Percentiles rank a stretch among this genome's conserved stretches.
These are phyloP conservation scores for Chrysophaeum taylorii DNA, from an alignment of 352 stramenopile genomes.

Conservation along the genomic window DNA sequence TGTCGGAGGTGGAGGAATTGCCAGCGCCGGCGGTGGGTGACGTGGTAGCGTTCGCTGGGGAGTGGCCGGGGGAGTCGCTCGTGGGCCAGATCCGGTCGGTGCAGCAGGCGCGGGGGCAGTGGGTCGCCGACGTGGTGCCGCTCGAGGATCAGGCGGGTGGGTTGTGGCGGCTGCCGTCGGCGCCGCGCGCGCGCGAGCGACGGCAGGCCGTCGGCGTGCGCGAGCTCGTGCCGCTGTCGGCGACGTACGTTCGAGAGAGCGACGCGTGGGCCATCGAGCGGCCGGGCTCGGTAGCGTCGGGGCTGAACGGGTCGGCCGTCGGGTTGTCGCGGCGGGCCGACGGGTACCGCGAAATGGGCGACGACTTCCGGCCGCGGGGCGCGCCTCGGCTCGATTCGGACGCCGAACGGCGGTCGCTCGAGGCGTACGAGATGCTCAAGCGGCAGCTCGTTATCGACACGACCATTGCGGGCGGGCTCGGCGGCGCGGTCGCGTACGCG, in stretches of 20 bases:
- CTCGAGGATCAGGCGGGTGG: conserved; percentile 5
- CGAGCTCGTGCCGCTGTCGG: not conserved
- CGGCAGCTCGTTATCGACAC: not conserved
- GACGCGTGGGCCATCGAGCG: not conserved
- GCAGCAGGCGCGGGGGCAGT: not conserved
- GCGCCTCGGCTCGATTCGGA: not conserved
- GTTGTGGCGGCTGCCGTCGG: not conserved
- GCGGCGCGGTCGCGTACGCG: not conserved
- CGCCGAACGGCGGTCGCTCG: not conserved
- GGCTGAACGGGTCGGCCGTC: not conserved
- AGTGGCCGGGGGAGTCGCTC: conserved; percentile 5
- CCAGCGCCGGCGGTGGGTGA: not conserved
- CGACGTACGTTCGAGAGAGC: not conserved
- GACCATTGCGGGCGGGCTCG: not conserved
- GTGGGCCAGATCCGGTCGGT: conserved; percentile 7
- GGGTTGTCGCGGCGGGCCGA: not conserved
- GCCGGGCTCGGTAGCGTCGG: not conserved
- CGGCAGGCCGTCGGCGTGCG: conserved; percentile 1
- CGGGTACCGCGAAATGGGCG: not conserved
- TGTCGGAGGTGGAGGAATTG: not conserved
- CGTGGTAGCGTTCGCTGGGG: conserved; percentile 9
- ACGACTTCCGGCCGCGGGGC: not conserved
- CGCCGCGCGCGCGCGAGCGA: not conserved
- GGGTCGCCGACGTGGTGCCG: conserved; percentile 8
- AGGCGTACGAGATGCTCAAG: not conserved